phyloP scores from a whole-genome alignment of 805 yeast species.

The Vanderwaltozyma yarrowii region DNA sequence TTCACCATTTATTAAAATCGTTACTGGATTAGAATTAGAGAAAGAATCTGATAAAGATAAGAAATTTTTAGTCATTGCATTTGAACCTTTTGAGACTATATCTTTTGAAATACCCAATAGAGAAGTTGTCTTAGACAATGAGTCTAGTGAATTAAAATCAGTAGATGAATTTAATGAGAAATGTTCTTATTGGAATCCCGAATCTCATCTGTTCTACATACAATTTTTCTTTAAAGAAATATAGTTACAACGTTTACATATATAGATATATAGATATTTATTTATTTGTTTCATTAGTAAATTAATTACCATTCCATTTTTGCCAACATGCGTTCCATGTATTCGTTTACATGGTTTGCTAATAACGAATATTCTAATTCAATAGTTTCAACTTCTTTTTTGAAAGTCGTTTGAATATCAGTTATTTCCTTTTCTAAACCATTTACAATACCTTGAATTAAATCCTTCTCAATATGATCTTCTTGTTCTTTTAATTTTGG shows the following conservation, averaged over 20 bases:
- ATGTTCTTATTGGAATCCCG: slow-evolving; percentile 71
- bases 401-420: slow-evolving; percentile 35
- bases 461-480: slow-evolving; percentile 33
- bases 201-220: slow-evolving; percentile 54
- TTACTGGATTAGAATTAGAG: slow-evolving; percentile 65
- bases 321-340: slow-evolving; percentile 26
- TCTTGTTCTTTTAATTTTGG: slow-evolving; percentile 41
- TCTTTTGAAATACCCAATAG: slow-evolving; percentile 59
- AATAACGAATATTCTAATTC: slow-evolving; percentile 45
- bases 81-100: slow-evolving; percentile 81
- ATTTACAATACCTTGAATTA: slow-evolving; percentile 33
- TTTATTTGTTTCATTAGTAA: too few relatives aligned
- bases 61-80: slow-evolving; percentile 64
- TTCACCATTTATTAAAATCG: slow-evolving; percentile 58
- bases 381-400: slow-evolving; percentile 42
- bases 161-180: slow-evolving; percentile 27
- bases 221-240: slow-evolving; percentile 47
- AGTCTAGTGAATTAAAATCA: slow-evolving; percentile 15
- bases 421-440: slow-evolving; percentile 21
- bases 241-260: not conserved
- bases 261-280: not conserved
- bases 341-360: slow-evolving; percentile 44
- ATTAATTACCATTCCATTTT: slow-evolving; percentile 6
- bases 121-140: slow-evolving; percentile 33
- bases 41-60: slow-evolving; percentile 38